Evolutionary conservation across 768 basidiomycete genomes (phyloP).

Genomic region (Pleurotus ostreatus): DNA sequence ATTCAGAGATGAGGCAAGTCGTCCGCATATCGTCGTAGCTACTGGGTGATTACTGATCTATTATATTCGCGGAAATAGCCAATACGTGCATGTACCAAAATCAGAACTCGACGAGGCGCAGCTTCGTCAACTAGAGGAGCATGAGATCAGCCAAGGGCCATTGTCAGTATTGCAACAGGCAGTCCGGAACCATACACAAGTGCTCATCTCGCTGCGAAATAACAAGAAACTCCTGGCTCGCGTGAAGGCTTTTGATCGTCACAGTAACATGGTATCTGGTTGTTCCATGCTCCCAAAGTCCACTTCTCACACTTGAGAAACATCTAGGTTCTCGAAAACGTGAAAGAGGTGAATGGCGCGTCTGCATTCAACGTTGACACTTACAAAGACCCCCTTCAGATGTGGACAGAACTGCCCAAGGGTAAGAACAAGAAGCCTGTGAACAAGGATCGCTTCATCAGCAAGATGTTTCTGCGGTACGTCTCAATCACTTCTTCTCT

Average conservation of each 20-base stretch:
- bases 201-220: conserved; percentile 94
- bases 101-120: conserved; percentile 98
- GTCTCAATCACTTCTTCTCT: conserved; percentile 18
- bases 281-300: background rate
- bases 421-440: conserved; percentile 98
- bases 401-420: conserved; percentile 99
- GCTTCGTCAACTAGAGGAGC: conserved; percentile 92
- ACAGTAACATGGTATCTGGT: conserved; percentile 86
- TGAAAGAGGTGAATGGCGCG: conserved; percentile 73
- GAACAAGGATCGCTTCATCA: conserved; percentile 99
- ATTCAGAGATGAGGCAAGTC: conserved; percentile 1
- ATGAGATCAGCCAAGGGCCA: conserved; percentile 98
- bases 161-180: conserved; percentile 95
- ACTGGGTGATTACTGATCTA: background rate
- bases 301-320: conserved; percentile 10
- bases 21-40: background rate
- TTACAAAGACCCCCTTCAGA: conserved; percentile 44
- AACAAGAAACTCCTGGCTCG: conserved; percentile 96
- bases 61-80: conserved; percentile 44
- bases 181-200: conserved; percentile 95
- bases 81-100: conserved; percentile 95
- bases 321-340: conserved; percentile 87
- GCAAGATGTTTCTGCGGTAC: conserved; percentile 96
- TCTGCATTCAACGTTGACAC: conserved; percentile 1
- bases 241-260: conserved; percentile 98